Percentiles rank a stretch among this genome's conserved stretches.
Evolutionary conservation across 2,329 filamentous ascomycete genomes (phyloP).

Genomic region (Xylariaceae sp.): DNA sequence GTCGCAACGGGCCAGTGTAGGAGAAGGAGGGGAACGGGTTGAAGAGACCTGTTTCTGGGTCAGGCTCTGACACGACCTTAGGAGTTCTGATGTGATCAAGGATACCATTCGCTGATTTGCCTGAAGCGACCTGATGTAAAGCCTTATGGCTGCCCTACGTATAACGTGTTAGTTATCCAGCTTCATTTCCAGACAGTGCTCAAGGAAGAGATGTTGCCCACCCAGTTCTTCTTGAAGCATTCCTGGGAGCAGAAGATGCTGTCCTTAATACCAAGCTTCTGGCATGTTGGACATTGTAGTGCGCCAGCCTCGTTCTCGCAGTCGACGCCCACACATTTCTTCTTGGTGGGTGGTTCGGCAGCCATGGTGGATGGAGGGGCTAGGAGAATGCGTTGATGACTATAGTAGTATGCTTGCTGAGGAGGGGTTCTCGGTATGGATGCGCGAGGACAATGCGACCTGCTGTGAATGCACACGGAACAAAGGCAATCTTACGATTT

Average conservation of each 20-base stretch:
- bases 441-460: no score
- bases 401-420: no score
- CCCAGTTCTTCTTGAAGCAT: slow-evolving; percentile 98
- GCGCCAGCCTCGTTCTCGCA: slow-evolving; percentile 82
- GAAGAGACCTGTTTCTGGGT: slow-evolving; percentile 83
- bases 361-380: not conserved
- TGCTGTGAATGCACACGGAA: no score
- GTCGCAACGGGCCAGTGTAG: slow-evolving; percentile 77
- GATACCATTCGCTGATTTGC: slow-evolving; percentile 53
- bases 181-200: no score
- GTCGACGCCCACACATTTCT: slow-evolving; percentile 74
- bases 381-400: no score
- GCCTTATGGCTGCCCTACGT: slow-evolving; percentile 74
- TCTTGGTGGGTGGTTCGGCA: slow-evolving; percentile 48
- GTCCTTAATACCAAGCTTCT: slow-evolving; percentile 81
- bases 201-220: no score
- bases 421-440: no score
- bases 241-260: slow-evolving; percentile 98
- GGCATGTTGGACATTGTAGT: slow-evolving; percentile 90
- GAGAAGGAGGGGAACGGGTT: slow-evolving; percentile 89
- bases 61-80: slow-evolving; percentile 83
- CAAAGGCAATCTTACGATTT: no score
- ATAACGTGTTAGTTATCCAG: no score
- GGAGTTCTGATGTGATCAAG: slow-evolving; percentile 72
- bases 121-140: slow-evolving; percentile 66